Evolutionary conservation across 1,139 yeast genomes (phyloP), one percentile per base, ranked within the genome.

Genomic region (Tardiomyces digboiensis): DNA sequence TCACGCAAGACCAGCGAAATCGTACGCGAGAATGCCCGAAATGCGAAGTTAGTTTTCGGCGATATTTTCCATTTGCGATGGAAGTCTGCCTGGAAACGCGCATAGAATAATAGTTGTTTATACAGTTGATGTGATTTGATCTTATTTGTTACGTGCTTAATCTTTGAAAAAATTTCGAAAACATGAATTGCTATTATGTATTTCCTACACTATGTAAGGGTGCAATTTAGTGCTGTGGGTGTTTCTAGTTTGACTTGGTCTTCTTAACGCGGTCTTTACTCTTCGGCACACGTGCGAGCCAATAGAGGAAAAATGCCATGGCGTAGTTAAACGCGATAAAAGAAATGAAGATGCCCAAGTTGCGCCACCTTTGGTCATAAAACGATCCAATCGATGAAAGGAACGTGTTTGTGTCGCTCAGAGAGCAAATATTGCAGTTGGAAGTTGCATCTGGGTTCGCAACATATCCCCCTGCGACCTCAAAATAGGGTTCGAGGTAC

Each of bases 281-380:
- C 55, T 63, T 67, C 39, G 94, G 94, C 46, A 84, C 94, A 68
- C 95, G 78, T n/a, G 78, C 77, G 42, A 82, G 62, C 80, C 85
- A 85, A 66, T 83, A 85, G 45, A 83, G 65, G 58, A 73, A 60
- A 22, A 81, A 58, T 10, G 82, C 74, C 21, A 67, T 73, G 44
- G 54, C 51, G 41, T 72, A 54, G 55, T 75, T 74, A 58, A 75
- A 68, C 16, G 61, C 62, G 44, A 73, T 66, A 55, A 67, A 78
- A 36, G 66, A 73, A 62, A 73, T 62, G 59, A 76, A 66, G 50
- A 78, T 68, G 43, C 83, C 84, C 56, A 74, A 69, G 59, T 79
- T 73, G 54, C 82, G 67, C 84, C 84, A 78, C 42, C 78, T 64
- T 46, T 77, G 60, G 36, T 63, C 54, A 56, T 65, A 78, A 29